Evolutionary conservation across 2,329 filamentous ascomycete species (phyloP).

Genomic region (Phaeophleospora eucalypticola): DNA sequence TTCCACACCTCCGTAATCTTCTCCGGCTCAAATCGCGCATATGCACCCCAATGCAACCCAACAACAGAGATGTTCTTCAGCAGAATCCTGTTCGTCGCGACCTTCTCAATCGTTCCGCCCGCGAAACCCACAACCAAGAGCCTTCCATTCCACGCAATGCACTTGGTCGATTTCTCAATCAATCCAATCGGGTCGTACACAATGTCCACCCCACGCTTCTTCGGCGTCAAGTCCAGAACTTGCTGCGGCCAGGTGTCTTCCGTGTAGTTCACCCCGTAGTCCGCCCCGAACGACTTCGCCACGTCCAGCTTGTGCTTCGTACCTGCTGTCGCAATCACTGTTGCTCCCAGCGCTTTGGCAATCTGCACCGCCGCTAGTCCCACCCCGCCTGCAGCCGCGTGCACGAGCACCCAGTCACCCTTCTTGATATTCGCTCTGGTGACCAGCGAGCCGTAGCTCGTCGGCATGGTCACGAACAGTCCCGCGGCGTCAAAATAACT

Average conservation of each 20-base stretch:
- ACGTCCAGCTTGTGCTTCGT: constrained; percentile 74
- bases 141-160: constrained; percentile 87
- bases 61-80: constrained; percentile 91
- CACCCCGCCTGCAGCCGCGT: constrained; percentile 88
- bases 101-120: constrained; percentile 79
- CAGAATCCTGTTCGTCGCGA: constrained; percentile 86
- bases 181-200: constrained; percentile 93
- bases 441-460: constrained; percentile 79
- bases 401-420: constrained; percentile 84
- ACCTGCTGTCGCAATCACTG: constrained; percentile 87
- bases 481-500: constrained; percentile 79
- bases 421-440: constrained; percentile 68
- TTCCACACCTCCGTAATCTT: constrained; percentile 72
- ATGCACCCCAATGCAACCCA: constrained; percentile 88
- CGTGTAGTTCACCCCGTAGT: constrained; percentile 75
- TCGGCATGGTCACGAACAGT: constrained; percentile 87
- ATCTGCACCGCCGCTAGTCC: constrained; percentile 89
- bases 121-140: constrained; percentile 88
- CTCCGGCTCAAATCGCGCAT: constrained; percentile 67
- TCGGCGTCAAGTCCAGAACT: constrained; percentile 74
- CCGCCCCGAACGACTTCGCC: constrained; percentile 75
- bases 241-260: constrained; percentile 59
- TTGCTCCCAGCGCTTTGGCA: constrained; percentile 86
- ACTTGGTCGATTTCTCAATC: constrained; percentile 83
- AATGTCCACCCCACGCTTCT: constrained; percentile 74